Conservation (phyloP, 306 rosid genomes). For the Casuarina equisetifolia region DNA sequence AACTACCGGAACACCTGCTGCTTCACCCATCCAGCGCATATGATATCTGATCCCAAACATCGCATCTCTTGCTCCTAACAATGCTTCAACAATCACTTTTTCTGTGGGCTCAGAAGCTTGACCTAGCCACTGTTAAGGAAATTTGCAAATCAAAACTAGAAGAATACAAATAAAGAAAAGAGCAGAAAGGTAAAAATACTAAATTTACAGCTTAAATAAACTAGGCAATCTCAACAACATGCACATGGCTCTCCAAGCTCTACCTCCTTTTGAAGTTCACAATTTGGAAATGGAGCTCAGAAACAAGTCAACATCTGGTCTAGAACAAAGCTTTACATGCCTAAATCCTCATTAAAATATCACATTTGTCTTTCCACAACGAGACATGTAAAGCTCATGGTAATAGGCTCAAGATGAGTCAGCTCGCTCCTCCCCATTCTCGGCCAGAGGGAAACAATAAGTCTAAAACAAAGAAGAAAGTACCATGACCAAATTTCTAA, state of each 20-base stretch:
- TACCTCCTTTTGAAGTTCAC: constrained; percentile 16
- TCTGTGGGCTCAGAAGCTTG: constrained; percentile 64
- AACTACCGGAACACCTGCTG: constrained; percentile 95
- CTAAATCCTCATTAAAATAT: constrained; percentile 9
- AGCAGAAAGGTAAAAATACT: constrained; percentile 4
- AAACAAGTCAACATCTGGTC: background rate
- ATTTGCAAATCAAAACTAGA: constrained; percentile 27
- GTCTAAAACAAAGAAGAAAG: background rate
- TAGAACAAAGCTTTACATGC: constrained; percentile 9
- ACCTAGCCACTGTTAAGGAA: constrained; percentile 70
- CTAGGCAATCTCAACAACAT: background rate
- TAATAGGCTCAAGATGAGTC: background rate
- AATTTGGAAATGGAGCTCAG: constrained; percentile 22
- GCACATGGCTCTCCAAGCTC: constrained; percentile 17
- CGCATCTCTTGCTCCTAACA: constrained; percentile 79
- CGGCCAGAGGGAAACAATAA: background rate
- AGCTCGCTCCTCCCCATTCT: background rate
- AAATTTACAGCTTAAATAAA: constrained; percentile 12
- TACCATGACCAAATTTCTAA: background rate
- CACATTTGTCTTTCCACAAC: background rate
- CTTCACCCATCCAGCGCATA: constrained; percentile 87
- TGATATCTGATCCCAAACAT: constrained; percentile 73
- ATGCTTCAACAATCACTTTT: constrained; percentile 58
- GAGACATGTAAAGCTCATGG: background rate
- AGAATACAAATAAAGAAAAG: background rate